Conservation (phyloP, 1,284 basidiomycete genomes). For the Phylloboletellus chloephorus region DNA sequence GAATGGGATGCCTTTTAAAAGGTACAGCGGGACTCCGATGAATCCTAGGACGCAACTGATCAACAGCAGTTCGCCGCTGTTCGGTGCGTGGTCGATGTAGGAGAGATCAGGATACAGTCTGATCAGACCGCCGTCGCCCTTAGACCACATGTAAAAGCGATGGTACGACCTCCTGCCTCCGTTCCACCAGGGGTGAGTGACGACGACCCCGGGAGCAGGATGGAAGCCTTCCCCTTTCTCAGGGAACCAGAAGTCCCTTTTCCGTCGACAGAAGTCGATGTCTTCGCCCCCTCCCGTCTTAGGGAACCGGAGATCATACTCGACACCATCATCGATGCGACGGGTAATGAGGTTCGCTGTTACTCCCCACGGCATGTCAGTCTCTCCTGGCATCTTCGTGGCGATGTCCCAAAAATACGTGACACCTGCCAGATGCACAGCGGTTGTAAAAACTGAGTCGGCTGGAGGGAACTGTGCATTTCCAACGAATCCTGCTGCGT, state of each 20-base stretch:
- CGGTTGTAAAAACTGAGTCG: conserved; percentile 45
- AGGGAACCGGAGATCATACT: conserved; percentile 46
- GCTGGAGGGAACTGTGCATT: conserved; percentile 46
- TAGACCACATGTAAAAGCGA: conserved; percentile 55
- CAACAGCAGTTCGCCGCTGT: conserved; percentile 45
- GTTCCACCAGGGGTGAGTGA: conserved; percentile 57
- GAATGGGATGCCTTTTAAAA: conserved; percentile 11
- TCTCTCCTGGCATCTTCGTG: conserved; percentile 37
- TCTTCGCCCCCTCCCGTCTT: conserved; percentile 64
- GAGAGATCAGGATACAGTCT: conserved; percentile 42
- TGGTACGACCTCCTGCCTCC: conserved; percentile 44
- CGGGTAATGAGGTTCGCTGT: conserved; percentile 54
- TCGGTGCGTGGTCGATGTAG: conserved; percentile 45
- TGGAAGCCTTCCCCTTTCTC: conserved; percentile 40
- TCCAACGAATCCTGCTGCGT: conserved; percentile 52
- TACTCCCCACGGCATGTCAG: conserved; percentile 56
- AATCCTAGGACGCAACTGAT: conserved; percentile 20
- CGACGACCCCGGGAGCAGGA: conserved; percentile 43
- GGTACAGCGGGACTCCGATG: conserved; percentile 11
- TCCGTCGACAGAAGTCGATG: conserved; percentile 53
- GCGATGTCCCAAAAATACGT: conserved; percentile 63
- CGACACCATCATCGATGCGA: conserved; percentile 41
- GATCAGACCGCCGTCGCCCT: conserved; percentile 51
- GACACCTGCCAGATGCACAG: conserved; percentile 51
- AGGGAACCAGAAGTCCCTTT: conserved; percentile 37